Conservation (phyloP, 2,329 filamentous ascomycete species). For the Acrocalymma vagum region DNA sequence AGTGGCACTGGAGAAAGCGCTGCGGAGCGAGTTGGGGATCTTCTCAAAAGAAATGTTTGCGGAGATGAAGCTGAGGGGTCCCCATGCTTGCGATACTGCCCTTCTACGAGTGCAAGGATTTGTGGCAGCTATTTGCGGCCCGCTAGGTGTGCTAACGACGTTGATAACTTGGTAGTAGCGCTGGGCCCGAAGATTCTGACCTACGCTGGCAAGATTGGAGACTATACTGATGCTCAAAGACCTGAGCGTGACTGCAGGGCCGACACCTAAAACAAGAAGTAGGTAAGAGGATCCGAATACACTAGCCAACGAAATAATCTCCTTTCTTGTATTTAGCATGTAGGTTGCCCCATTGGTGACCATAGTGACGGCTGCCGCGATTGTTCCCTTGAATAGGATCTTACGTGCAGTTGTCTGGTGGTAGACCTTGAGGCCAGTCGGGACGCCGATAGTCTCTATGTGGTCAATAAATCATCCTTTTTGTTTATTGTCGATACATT, state of each 20-base stretch:
- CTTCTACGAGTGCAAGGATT: conserved; percentile 8
- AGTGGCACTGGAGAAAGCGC: no score
- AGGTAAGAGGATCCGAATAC: conserved; percentile 52
- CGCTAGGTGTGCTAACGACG: conserved; percentile 11
- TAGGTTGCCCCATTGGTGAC: background rate
- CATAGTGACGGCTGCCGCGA: background rate
- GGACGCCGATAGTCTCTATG: conserved; percentile 2
- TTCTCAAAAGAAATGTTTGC: no score
- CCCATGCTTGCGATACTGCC: conserved; percentile 10
- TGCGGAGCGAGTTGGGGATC: no score
- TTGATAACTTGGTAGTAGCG: conserved; percentile 6
- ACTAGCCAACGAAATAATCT: conserved; percentile 43
- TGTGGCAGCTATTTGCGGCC: conserved; percentile 6
- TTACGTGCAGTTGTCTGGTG: background rate
- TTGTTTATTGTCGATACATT: no score
- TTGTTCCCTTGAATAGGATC: conserved; percentile 4
- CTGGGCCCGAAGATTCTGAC: conserved; percentile 67
- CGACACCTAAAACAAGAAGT: conserved; percentile 49
- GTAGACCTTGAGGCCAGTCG: conserved; percentile 4
- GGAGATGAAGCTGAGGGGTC: no score
- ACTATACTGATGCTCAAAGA: conserved; percentile 60
- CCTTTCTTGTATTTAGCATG: conserved; percentile 3
- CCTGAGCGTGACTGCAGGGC: conserved; percentile 60
- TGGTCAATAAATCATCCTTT: no score
- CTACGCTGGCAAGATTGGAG: conserved; percentile 66